Percentiles rank a stretch among this genome's conserved stretches.
Evolutionary conservation across 2,329 filamentous ascomycete species (phyloP).

Genomic region (Beauveria bassiana): DNA sequence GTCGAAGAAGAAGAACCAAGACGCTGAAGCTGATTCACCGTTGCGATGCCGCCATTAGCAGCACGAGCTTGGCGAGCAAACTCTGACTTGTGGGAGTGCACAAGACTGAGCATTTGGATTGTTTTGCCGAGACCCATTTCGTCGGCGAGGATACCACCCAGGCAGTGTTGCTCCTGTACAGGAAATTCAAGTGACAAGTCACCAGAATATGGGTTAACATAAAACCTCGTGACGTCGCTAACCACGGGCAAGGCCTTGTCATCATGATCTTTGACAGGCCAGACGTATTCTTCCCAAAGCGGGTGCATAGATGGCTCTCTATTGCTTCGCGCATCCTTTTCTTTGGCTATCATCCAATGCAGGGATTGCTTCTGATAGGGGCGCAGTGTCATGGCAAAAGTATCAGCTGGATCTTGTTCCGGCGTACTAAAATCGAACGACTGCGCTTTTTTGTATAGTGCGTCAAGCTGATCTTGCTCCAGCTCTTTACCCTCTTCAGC

Average conservation of each 20-base stretch:
- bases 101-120: constrained; percentile 92
- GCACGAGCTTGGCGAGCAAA: constrained; percentile 32
- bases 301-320: constrained; percentile 86
- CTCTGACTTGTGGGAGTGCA: constrained; percentile 73
- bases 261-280: constrained; percentile 82
- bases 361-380: constrained; percentile 94
- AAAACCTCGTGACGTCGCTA: constrained; percentile 65
- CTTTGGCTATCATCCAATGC: constrained; percentile 94
- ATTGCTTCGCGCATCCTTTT: constrained; percentile 66
- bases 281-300: constrained; percentile 90
- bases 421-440: constrained; percentile 93
- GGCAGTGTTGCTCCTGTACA: constrained; percentile 85
- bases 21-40: constrained; percentile 54
- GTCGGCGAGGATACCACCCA: constrained; percentile 88
- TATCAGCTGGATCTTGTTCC: constrained; percentile 71
- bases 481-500: constrained; percentile 82
- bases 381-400: constrained; percentile 74
- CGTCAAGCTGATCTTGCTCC: constrained; percentile 90
- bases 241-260: constrained; percentile 65
- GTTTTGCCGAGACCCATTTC: constrained; percentile 98
- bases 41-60: constrained; percentile 23
- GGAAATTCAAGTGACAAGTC: constrained; percentile 90
- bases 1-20: constrained; percentile 48
- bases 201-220: constrained; percentile 94
- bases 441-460: constrained; percentile 90